phyloP scores from a whole-genome alignment of 768 basidiomycete species.

The Termitomyces sp. region DNA sequence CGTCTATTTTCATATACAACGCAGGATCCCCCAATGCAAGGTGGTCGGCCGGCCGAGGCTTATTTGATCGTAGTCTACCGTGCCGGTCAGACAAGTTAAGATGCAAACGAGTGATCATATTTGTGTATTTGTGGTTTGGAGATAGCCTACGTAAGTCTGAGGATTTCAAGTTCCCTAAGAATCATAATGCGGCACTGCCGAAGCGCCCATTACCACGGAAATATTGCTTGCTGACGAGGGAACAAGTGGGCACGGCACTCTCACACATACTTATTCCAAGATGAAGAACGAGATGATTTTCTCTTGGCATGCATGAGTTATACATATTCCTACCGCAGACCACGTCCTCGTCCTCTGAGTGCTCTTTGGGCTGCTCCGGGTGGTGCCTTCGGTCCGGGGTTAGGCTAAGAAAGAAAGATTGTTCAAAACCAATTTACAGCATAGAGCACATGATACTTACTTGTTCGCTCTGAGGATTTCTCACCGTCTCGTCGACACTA shows the following conservation, averaged over 20 bases:
- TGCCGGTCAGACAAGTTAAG: too few relatives aligned
- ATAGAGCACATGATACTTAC: slow-evolving; percentile 37
- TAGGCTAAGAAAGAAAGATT: slow-evolving; percentile 42
- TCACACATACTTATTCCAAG: neutral
- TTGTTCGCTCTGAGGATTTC: slow-evolving; percentile 90
- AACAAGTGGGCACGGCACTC: neutral
- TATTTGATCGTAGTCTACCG: too few relatives aligned
- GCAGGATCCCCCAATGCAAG: too few relatives aligned
- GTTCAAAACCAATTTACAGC: neutral
- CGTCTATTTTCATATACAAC: too few relatives aligned
- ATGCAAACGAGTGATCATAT: neutral
- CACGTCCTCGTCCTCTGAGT: slow-evolving; percentile 81
- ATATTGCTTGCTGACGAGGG: too few relatives aligned
- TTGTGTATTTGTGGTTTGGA: too few relatives aligned
- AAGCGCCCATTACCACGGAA: too few relatives aligned
- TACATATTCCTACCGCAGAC: slow-evolving; percentile 42
- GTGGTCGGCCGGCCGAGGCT: too few relatives aligned
- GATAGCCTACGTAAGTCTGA: neutral
- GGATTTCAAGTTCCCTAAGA: neutral
- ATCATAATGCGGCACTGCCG: neutral
- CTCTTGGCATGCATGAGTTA: too few relatives aligned
- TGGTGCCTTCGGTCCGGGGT: slow-evolving; percentile 83
- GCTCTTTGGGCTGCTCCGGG: slow-evolving; percentile 89
- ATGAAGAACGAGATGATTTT: neutral
- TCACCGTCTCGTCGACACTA: slow-evolving; percentile 95